Conservation (phyloP, 2,329 filamentous ascomycete genomes). For the Claviceps maximensis region DNA sequence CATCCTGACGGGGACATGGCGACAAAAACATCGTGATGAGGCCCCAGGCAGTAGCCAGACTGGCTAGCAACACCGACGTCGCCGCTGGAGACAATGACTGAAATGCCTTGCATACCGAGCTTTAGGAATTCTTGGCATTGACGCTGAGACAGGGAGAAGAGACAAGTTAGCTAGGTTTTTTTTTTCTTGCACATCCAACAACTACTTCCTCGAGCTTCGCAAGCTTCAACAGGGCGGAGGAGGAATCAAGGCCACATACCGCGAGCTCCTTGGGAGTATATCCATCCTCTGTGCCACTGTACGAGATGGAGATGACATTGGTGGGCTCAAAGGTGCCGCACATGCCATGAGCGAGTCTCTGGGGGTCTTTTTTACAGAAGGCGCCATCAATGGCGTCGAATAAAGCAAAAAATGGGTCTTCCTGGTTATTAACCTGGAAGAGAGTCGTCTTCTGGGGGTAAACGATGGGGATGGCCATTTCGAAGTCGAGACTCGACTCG, state of each 20-base stretch:
- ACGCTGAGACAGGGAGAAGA: conserved; percentile 13
- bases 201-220: too few species aligned
- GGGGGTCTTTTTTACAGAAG: conserved; percentile 37
- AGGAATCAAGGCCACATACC: background rate
- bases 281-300: conserved; percentile 16
- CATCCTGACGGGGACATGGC: conserved; percentile 33
- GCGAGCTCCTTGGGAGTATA: conserved; percentile 31
- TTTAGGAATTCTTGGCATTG: conserved; percentile 32
- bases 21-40: conserved; percentile 29
- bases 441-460: conserved; percentile 37
- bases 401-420: conserved; percentile 29
- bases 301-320: conserved; percentile 28
- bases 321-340: conserved; percentile 17
- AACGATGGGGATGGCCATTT: conserved; percentile 38
- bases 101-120: conserved; percentile 28
- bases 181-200: too few species aligned
- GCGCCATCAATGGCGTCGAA: conserved; percentile 36
- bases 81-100: conserved; percentile 26
- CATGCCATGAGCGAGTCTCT: conserved; percentile 24
- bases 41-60: conserved; percentile 9
- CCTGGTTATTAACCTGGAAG: conserved; percentile 27
- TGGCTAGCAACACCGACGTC: conserved; percentile 11
- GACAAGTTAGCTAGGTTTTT: background rate
- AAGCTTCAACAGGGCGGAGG: too few species aligned
- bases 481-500: conserved; percentile 41